Evolutionary conservation across 2,329 filamentous ascomycete species (phyloP), one percentile per base, ranked within the genome.

Genomic region (Colletotrichum falcatum): DNA sequence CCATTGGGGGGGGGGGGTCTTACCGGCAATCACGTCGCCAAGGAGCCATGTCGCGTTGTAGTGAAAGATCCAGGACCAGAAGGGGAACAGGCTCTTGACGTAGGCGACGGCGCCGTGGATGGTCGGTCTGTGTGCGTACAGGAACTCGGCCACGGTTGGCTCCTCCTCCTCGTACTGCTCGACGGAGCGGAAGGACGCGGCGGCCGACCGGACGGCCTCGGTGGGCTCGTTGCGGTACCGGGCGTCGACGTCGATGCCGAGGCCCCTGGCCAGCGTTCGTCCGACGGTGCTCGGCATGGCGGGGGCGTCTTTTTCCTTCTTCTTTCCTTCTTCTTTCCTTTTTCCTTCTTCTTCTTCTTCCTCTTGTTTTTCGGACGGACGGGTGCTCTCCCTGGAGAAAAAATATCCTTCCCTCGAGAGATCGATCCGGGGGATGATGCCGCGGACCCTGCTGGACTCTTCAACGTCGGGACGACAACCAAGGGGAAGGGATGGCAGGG

Each of bases 1-100:
- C n/a, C n/a, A n/a, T n/a, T n/a, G n/a, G n/a, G n/a, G n/a, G n/a
- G n/a, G n/a, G 5, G 49, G 49, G 16, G 37, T 58, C 70, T 8
- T 60, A 72, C 71, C 62, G 12, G 72, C 72, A 30, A 73, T 70
- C 9, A 73, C 62, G 53, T 73, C 72, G 51, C 72, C 72, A 23
- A 73, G 37, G 23, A 73, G 66, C 72, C 72, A 73, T 20, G 70
- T 72, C 28, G 54, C 44, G 20, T 73, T 73, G 55, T 73, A 73
- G 51, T 73, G 85, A 72, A 81, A 81, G 64, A 86, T 84, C 85
- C 85, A 87, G 18, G 78, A 79, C 68, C 82, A 74, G 74, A 86
- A 87, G 2, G 85, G 85, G 71, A 87, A 86, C 23, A 87, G 76
- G 71, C 78, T 79, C 67, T 76, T 78, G 61, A 84, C 44, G 71